Evolutionary conservation across 192 early-diverging fungal genomes (phyloP).

Genomic region (Glomus cerebriforme): DNA sequence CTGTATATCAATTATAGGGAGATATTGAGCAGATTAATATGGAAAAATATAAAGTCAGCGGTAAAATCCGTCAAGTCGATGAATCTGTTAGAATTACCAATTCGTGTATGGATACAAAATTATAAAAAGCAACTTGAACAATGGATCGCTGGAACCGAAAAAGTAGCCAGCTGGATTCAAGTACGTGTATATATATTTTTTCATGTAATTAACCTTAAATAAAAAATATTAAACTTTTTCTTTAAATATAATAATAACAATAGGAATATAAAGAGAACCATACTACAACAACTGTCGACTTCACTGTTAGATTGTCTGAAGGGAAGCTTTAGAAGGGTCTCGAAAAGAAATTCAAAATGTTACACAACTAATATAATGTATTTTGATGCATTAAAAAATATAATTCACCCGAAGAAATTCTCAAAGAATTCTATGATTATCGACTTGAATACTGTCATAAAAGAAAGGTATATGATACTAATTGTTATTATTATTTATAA

Average conservation of each 20-base stretch:
- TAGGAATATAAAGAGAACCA: not conserved
- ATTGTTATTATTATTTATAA: too few relatives aligned
- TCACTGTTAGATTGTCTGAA: conserved; percentile 69
- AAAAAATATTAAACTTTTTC: not conserved
- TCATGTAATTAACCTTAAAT: not conserved
- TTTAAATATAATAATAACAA: not conserved
- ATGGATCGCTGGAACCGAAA: conserved; percentile 74
- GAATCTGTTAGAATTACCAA: conserved; percentile 85
- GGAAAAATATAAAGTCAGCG: conserved; percentile 68
- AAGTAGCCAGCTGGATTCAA: conserved; percentile 63
- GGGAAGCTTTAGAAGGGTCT: conserved; percentile 76
- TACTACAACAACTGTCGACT: not conserved
- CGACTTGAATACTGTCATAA: conserved; percentile 83
- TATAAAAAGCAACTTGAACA: conserved; percentile 86
- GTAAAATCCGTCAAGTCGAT: conserved; percentile 67
- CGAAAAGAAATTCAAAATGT: conserved; percentile 83
- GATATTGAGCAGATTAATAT: conserved; percentile 59
- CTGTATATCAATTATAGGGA: conserved; percentile 58
- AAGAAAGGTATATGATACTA: conserved; percentile 72
- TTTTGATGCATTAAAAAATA: conserved; percentile 90
- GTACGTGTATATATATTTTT: conserved; percentile 14
- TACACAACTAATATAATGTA: conserved; percentile 85
- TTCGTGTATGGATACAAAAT: conserved; percentile 82
- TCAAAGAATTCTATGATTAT: conserved; percentile 86
- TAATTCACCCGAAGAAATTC: conserved; percentile 72